phyloP scores from a whole-genome alignment of 2,329 filamentous ascomycete genomes.

The Pseudogymnoascus sp. region DNA sequence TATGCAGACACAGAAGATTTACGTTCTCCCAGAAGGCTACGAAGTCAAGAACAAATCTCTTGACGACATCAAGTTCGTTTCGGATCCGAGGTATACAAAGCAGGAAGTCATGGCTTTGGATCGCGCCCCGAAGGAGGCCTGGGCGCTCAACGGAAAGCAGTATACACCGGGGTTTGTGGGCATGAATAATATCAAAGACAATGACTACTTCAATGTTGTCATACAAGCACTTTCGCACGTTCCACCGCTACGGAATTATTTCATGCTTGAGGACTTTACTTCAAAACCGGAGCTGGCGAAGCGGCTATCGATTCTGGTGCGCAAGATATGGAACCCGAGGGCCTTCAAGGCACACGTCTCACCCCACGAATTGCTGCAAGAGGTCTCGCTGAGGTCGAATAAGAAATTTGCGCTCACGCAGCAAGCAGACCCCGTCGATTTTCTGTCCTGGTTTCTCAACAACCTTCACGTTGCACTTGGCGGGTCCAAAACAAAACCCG shows the following conservation, averaged over 20 bases:
- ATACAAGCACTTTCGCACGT: slow-evolving; percentile 90
- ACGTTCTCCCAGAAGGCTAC: slow-evolving; percentile 90
- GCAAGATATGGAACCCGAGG: slow-evolving; percentile 96
- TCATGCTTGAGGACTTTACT: slow-evolving; percentile 77
- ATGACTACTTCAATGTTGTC: slow-evolving; percentile 96
- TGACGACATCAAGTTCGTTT: slow-evolving; percentile 97
- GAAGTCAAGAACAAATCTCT: slow-evolving; percentile 91
- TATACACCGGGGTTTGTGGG: slow-evolving; percentile 94
- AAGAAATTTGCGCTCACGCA: slow-evolving; percentile 86
- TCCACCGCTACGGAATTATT: slow-evolving; percentile 78
- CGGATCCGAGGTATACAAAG: slow-evolving; percentile 78
- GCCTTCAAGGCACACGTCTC: slow-evolving; percentile 97
- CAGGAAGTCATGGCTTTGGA: slow-evolving; percentile 76
- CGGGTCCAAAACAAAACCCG: slow-evolving; percentile 78
- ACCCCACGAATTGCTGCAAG: slow-evolving; percentile 92
- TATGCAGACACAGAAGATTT: slow-evolving; percentile 86
- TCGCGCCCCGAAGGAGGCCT: slow-evolving; percentile 52
- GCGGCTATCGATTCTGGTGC: slow-evolving; percentile 78
- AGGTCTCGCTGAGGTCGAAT: slow-evolving; percentile 80
- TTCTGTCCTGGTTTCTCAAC: slow-evolving; percentile 96
- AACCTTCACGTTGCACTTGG: slow-evolving; percentile 87
- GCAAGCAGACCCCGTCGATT: slow-evolving; percentile 93
- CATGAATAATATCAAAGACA: slow-evolving; percentile 99
- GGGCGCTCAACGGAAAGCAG: slow-evolving; percentile 72
- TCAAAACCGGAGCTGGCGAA: slow-evolving; percentile 73